These are phyloP conservation scores for Anisodus acutangulus DNA, from an alignment of 257 asterid genomes.

Conservation along the genomic window DNA sequence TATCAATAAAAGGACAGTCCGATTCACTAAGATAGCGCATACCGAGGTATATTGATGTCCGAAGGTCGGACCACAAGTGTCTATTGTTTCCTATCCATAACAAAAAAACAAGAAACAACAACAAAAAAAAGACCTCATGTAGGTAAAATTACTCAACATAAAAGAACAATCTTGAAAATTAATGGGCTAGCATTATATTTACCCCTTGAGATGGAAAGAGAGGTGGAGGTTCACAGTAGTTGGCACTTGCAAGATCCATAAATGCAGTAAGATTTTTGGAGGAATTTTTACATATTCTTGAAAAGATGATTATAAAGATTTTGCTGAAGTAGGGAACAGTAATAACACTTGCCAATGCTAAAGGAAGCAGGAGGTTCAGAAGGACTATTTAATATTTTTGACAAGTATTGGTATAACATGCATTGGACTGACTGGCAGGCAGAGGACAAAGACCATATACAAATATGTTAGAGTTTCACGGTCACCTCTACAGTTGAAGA, in stretches of 20 bases:
- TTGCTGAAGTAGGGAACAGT: not conserved
- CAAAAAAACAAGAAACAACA: not conserved
- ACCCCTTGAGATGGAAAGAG: constrained; percentile 64
- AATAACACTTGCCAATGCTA: not conserved
- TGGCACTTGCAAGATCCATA: constrained; percentile 66
- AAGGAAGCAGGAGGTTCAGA: constrained; percentile 14
- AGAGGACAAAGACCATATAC: constrained; percentile 19
- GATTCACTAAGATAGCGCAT: no score
- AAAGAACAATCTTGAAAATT: constrained; percentile 5
- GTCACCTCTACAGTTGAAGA: not conserved
- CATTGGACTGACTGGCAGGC: not conserved
- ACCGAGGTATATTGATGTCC: no score
- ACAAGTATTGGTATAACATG: not conserved
- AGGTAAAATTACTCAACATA: constrained; percentile 11
- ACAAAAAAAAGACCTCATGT: not conserved
- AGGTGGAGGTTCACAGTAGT: constrained; percentile 54
- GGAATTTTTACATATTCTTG: not conserved
- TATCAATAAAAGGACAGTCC: no score
- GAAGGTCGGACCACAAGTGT: no score
- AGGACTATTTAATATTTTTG: not conserved
- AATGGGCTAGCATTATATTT: not conserved
- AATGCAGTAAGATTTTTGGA: not conserved
- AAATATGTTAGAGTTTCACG: constrained; percentile 5
- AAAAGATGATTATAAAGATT: not conserved
- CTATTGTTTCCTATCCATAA: constrained; percentile 20